These are phyloP conservation scores for Antarctomyces pellizariae DNA, from an alignment of 495 filamentous ascomycete species.

Conservation along the genomic window DNA sequence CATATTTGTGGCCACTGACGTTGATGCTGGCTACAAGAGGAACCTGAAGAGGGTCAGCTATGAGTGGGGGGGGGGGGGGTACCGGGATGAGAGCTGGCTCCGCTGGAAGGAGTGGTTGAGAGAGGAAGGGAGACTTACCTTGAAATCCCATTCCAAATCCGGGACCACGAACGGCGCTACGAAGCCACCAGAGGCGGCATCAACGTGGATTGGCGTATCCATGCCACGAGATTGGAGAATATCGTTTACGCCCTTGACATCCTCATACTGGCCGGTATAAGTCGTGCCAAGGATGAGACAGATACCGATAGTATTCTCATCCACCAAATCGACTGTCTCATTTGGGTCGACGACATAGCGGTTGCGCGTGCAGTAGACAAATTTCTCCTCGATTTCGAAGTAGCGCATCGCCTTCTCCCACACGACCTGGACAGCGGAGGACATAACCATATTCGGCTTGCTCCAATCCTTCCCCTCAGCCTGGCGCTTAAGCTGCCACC, in stretches of 20 bases:
- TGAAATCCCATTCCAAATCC: constrained; percentile 67
- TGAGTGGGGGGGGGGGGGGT: too few species aligned
- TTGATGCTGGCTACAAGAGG: too few species aligned
- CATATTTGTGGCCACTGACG: constrained; percentile 78
- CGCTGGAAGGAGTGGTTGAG: too few species aligned
- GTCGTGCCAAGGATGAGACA: constrained; percentile 76
- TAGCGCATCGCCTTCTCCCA: constrained; percentile 95
- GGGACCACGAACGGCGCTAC: constrained; percentile 76
- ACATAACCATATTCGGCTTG: constrained; percentile 78
- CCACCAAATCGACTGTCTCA: constrained; percentile 59
- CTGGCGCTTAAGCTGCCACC: constrained; percentile 67
- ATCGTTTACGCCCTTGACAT: constrained; percentile 75
- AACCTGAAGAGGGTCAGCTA: too few species aligned
- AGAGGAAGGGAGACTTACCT: too few species aligned
- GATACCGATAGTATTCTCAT: constrained; percentile 92
- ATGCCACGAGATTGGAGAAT: constrained; percentile 44
- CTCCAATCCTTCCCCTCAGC: constrained; percentile 52
- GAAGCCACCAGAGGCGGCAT: constrained; percentile 77
- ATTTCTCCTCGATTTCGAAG: constrained; percentile 79
- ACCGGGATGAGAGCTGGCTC: too few species aligned
- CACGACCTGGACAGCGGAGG: constrained; percentile 77
- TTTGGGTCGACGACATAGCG: constrained; percentile 75
- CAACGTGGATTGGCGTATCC: constrained; percentile 71
- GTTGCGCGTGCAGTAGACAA: constrained; percentile 58
- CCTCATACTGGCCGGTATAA: constrained; percentile 91